Evolutionary conservation across 768 basidiomycete genomes (phyloP).

Genomic region (Tephrocybe rancida): DNA sequence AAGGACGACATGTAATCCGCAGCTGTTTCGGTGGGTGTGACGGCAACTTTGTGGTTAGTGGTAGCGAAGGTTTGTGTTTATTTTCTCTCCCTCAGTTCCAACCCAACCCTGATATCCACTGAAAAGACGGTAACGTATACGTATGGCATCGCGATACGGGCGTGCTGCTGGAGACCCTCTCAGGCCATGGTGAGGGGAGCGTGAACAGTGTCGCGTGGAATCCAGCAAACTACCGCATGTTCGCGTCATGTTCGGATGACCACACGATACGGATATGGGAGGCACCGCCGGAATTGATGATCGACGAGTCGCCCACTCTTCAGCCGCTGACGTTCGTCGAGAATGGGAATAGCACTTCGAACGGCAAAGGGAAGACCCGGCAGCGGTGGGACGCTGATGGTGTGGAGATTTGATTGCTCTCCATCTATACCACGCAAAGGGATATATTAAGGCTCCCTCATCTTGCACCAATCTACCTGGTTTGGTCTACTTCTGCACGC

Average conservation of each 20-base stretch:
- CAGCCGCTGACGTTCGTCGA: constrained; percentile 25
- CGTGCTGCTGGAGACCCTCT: constrained; percentile 79
- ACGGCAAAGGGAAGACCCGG: constrained; percentile 65
- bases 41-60: constrained; percentile 88
- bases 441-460: neutral
- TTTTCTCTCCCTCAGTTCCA: neutral
- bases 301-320: constrained; percentile 14
- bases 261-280: constrained; percentile 91
- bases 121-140: constrained; percentile 87
- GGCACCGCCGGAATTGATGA: constrained; percentile 36
- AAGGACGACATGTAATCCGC: constrained; percentile 83
- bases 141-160: constrained; percentile 93
- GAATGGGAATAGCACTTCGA: constrained; percentile 60
- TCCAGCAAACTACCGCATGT: constrained; percentile 84
- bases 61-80: constrained; percentile 81
- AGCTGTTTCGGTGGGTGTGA: constrained; percentile 93
- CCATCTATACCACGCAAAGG: neutral
- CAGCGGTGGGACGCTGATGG: constrained; percentile 44
- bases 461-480: neutral
- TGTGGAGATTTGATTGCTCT: constrained; percentile 18
- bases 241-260: constrained; percentile 97
- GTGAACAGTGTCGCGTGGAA: constrained; percentile 99
- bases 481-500: neutral
- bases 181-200: constrained; percentile 85
- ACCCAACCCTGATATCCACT: constrained; percentile 14